These are phyloP conservation scores for Jacaranda mimosifolia DNA, from an alignment of 257 asterid genomes.

Conservation along the genomic window DNA sequence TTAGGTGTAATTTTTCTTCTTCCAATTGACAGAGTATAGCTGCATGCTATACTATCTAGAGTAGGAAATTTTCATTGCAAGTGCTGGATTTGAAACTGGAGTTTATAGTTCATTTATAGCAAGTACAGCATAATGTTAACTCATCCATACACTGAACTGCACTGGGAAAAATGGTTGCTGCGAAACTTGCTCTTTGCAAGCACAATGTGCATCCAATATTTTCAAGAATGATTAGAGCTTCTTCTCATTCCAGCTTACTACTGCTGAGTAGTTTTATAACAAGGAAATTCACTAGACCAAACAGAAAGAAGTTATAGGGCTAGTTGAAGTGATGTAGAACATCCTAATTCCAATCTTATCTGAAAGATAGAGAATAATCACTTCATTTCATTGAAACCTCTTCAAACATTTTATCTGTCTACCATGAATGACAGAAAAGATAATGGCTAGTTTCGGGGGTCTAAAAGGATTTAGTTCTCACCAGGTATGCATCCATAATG, in stretches of 20 bases:
- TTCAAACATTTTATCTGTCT: conserved; percentile 16
- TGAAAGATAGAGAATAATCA: background rate
- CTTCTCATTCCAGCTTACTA: conserved; percentile 3
- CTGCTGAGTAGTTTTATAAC: conserved; percentile 19
- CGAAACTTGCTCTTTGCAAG: conserved; percentile 11
- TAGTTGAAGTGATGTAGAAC: conserved; percentile 9
- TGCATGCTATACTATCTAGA: too few relatives aligned
- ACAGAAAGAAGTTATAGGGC: background rate
- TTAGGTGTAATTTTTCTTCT: background rate
- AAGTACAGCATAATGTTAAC: background rate
- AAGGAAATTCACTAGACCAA: conserved; percentile 27
- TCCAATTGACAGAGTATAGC: background rate
- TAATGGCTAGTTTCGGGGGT: background rate
- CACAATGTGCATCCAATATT: conserved; percentile 3
- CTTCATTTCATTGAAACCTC: background rate
- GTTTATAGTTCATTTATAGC: background rate
- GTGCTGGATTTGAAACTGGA: background rate
- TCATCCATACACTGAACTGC: background rate
- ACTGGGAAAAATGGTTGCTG: background rate
- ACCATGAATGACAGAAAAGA: conserved; percentile 1
- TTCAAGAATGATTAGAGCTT: conserved; percentile 15
- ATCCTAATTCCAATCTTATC: background rate
- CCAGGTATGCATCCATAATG: conserved; percentile 99
- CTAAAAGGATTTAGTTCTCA: conserved; percentile 46
- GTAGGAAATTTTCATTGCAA: background rate